Evolutionary conservation across 192 early-diverging fungal species (phyloP).

Genomic region (Dissophora globulifera): DNA sequence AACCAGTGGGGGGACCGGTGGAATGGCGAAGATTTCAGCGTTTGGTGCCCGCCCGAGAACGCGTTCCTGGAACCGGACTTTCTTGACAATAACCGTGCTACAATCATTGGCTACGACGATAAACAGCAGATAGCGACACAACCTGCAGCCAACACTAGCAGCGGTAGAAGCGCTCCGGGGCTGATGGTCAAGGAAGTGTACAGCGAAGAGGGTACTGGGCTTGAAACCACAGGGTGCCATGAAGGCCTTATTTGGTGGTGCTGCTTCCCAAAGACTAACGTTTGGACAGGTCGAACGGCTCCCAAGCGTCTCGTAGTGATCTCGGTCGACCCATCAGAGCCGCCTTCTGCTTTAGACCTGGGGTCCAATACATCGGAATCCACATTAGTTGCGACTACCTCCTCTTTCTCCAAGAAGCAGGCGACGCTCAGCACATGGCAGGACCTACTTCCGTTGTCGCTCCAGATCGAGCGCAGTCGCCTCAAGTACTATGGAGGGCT

Average conservation of each 20-base stretch:
- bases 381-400: not conserved
- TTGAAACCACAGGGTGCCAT: conserved; percentile 20
- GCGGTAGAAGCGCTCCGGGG: not conserved
- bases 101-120: not conserved
- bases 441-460: conserved; percentile 34
- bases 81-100: not conserved
- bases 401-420: not conserved
- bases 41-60: conserved; percentile 43
- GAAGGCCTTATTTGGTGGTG: conserved; percentile 45
- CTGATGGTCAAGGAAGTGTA: conserved; percentile 14
- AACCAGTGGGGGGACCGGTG: conserved; percentile 62
- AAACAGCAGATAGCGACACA: not conserved
- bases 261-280: conserved; percentile 26
- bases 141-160: not conserved
- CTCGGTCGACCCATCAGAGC: conserved; percentile 8
- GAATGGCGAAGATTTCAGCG: conserved; percentile 67
- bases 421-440: conserved; percentile 20
- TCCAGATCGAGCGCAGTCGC: conserved; percentile 37
- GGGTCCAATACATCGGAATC: not conserved
- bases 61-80: conserved; percentile 12
- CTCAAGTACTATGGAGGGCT: conserved; percentile 36
- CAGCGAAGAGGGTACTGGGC: conserved; percentile 2
- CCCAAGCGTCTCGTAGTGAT: conserved; percentile 26
- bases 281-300: conserved; percentile 37
- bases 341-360: not conserved